Evolutionary conservation across 352 stramenopile species (phyloP).

Genomic region (Phytophthora capsici): DNA sequence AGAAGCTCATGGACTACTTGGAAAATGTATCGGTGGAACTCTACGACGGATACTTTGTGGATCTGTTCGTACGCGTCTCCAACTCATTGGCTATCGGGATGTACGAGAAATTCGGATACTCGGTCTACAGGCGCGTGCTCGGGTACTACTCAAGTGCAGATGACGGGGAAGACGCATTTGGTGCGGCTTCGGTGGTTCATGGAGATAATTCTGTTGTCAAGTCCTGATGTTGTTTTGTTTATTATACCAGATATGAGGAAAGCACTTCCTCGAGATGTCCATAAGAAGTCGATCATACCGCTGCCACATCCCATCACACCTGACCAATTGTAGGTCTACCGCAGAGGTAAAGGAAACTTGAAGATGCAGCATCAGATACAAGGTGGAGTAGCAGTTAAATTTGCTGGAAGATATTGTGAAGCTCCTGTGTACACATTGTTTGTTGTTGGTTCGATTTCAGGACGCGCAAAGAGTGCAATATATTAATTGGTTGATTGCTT

Average conservation of each 20-base stretch:
- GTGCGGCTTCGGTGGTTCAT: conserved; percentile 40
- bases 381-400: background rate
- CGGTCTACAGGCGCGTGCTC: conserved; percentile 91
- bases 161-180: conserved; percentile 89
- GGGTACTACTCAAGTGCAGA: conserved; percentile 92
- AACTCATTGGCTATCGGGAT: conserved; percentile 94
- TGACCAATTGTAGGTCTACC: conserved; percentile 60
- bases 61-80: conserved; percentile 98
- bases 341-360: background rate
- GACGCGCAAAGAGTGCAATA: conserved; percentile 15
- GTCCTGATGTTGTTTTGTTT: conserved; percentile 6
- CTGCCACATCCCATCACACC: conserved; percentile 86
- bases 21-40: conserved; percentile 85
- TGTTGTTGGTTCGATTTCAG: no score
- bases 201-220: background rate
- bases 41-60: conserved; percentile 97
- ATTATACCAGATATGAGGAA: conserved; percentile 93
- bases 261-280: conserved; percentile 83
- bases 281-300: conserved; percentile 93
- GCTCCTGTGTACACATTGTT: background rate
- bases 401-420: background rate
- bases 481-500: conserved; percentile 26
- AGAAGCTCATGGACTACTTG: conserved; percentile 95
- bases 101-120: conserved; percentile 95
- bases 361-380: background rate